These are phyloP conservation scores for Gautieria morchelliformis DNA, from an alignment of 768 basidiomycete genomes.

Conservation along the genomic window DNA sequence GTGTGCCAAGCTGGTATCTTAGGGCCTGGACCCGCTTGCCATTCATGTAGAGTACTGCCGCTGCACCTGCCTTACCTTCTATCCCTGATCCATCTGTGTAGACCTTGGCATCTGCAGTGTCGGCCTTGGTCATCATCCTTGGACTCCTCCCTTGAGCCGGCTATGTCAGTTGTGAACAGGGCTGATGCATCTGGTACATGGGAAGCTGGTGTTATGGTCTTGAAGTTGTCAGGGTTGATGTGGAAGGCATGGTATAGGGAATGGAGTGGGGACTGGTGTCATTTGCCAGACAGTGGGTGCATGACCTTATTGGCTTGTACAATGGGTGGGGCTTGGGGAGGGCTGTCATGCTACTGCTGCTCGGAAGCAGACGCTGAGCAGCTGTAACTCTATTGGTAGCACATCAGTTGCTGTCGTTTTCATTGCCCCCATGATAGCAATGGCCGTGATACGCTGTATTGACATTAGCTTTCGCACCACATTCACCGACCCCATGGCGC, in stretches of 20 bases:
- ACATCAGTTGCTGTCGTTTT: slow-evolving; percentile 13
- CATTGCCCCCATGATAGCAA: too few species aligned
- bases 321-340: too few species aligned
- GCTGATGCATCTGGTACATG: too few species aligned
- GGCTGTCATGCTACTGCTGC: not conserved
- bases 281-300: too few species aligned
- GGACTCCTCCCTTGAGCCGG: too few species aligned
- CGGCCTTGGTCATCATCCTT: too few species aligned
- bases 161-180: too few species aligned
- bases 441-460: slow-evolving; percentile 6
- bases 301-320: too few species aligned
- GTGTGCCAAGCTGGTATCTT: not conserved
- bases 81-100: too few species aligned
- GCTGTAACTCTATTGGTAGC: slow-evolving; percentile 6
- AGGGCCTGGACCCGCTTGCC: not conserved
- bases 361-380: not conserved
- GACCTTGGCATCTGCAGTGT: too few species aligned
- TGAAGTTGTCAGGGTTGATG: slow-evolving; percentile 11
- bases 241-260: slow-evolving; percentile 9
- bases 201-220: too few species aligned
- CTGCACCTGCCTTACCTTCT: not conserved
- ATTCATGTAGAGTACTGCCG: not conserved
- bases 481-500: not conserved
- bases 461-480: not conserved
- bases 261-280: too few species aligned